Evolutionary conservation across 371 early-diverging fungal genomes (phyloP), one percentile per base, ranked within the genome.

Genomic region (Funneliformis caledonium): DNA sequence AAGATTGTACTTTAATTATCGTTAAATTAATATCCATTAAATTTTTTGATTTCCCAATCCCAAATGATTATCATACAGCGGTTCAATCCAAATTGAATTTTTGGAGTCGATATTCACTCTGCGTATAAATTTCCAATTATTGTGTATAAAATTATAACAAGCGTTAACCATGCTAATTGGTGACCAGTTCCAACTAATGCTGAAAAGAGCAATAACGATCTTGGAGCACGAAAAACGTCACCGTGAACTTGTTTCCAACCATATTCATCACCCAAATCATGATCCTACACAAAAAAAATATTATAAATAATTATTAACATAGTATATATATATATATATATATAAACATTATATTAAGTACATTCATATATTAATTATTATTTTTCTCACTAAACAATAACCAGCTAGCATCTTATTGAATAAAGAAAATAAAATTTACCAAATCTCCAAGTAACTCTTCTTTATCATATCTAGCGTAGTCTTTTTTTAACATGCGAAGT

Each of bases 221-320:
- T 85, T 42, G 96, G 95, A 16, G 94, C 88, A 50, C 96, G 89
- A 85, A 96, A 96, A 0, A 96, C 95, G 84, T 96, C 96, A 7
- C 94, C 95, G 74, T 96, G 95, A 1, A 96, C 91, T 81, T 93
- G 94, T 83, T 95, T 95, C 96, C 96, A 96, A 4, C 96, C 96
- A 86, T 93, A 95, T 69, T 96, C 96, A 79, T 95, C 95, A 6
- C 93, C 94, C 22, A 95, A 85, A 83, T 95, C 95, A 26, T 92
- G 89, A 80, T 95, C 95, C 92, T 92, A 85, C 16, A 74, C 12
- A 1, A 59, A 48, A 16, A 33, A 42, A 82, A 9, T 1, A 31
- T n/a, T 8, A 42, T 26, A 14, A n/a, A 50, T 60, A 47, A 47
- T 37, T 56, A 47, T 42, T 26, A 26, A 26, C 26, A 26, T 26